Evolutionary conservation across 1,284 basidiomycete species (phyloP), one percentile per base, ranked within the genome.

Genomic region (Cutaneotrichosporon cutaneum): DNA sequence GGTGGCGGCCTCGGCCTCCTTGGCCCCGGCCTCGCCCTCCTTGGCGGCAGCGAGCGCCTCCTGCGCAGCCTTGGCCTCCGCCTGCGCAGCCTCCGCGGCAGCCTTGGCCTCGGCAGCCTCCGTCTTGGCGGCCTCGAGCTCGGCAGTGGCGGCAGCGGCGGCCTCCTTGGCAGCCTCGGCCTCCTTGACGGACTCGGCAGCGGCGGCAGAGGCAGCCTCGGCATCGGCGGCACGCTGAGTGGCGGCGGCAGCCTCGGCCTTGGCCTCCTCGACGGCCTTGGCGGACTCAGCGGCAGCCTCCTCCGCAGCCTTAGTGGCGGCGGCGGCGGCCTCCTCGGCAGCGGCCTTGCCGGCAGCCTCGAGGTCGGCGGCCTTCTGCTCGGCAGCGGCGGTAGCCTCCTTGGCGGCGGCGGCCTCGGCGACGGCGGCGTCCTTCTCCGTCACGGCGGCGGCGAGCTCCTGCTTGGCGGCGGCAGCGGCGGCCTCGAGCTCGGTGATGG

Each of bases 1-100:
- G 52, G 52, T 24, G 52, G 52, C 36, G 11, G 36, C 24, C 36
- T 35, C 52, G 32, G 26, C 52, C 32, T 53, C 52, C 52, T 53
- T 53, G 52, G 52, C 52, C n/a, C 33, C 32, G 21, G 32, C 35
- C 21, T 33, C 16, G 9, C 16, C 35, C 10, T 33, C 32, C n/a
- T n/a, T 21, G 33, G 53, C 53, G n/a, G 21, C 21, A 13, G 22
- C 35, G 13, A 16, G 22, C 36, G 54, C 54, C 24, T 42, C 54
- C 16, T 26, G 16, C 13, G 39, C n/a, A 18, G 53, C 53, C 7
- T 14, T 26, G 35, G 53, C 53, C 16, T 16, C 39, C 14, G 11
- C 36, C 30, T 30, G 30, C 16, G 53, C 53, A 24, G 32, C 32
- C 32, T 21, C 22, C 27, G 32, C 27, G 5, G 45, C 45, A 22